Evolutionary conservation across 345 rosid genomes (phyloP), one percentile per base, ranked within the genome.

Genomic region (Populus pruinosa): DNA sequence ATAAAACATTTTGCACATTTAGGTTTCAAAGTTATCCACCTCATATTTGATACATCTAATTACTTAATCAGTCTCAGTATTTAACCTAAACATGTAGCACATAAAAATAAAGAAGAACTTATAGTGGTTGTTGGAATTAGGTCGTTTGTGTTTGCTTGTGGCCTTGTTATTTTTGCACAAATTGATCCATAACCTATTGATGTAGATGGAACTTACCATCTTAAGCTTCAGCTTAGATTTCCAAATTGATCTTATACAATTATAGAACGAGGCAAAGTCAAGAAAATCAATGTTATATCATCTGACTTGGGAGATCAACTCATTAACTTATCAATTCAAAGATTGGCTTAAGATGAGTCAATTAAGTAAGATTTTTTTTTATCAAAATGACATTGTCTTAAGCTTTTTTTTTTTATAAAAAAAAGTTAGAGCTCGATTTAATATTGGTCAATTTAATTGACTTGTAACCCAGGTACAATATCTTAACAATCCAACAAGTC

Each of bases 111-210:
- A 27, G 91, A 92, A 71, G 89, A 91, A 67, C 83, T 93, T 39
- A 84, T 73, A 0, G 94, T 95, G 25, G 92, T 89, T 0, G 98
- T 96, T 27, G 98, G 98, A 2, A 95, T 98, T 0, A 91, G 99
- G 1, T 87, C 91, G 2, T 91, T 95, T 7, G 97, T 97, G 0
- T 93, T 93, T 77, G 92, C 94, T 36, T 89, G 94, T 0, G 98
- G 99, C 29, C 73, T 83, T 10, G 99, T 93, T 6, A 84, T 89
- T 25, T 87, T 95, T 35, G 82, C 82, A 6, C 84, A 63, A 82
- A 69, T 88, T 0, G 79, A 74, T 59, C 69, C 38, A 7, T 56
- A 67, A 3, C n/a, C 67, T 5, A 21, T 80, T 0, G 80, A 76
- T 1, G 83, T 72, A n/a, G 77, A 79, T 49, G 79, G 80, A 29